These are phyloP conservation scores for Nothomitra cinnamomea DNA, from an alignment of 2,329 filamentous ascomycete genomes.

Conservation along the genomic window DNA sequence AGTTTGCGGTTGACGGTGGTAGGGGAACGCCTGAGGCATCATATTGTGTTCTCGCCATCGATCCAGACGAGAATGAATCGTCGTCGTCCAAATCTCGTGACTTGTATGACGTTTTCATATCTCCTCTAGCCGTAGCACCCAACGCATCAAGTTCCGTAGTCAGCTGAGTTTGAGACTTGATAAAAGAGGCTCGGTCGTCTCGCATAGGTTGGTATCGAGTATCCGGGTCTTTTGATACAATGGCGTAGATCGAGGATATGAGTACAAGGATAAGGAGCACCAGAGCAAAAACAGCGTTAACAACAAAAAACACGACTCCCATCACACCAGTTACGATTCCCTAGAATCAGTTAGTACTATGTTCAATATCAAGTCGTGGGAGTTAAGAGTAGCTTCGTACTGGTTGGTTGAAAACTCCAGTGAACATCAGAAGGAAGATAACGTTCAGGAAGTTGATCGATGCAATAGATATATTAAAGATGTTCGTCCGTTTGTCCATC, in stretches of 20 bases:
- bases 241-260: constrained; percentile 58
- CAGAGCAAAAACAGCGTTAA: constrained; percentile 70
- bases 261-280: constrained; percentile 72
- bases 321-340: constrained; percentile 72
- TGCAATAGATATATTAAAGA: constrained; percentile 86
- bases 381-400: constrained; percentile 26
- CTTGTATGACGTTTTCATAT: constrained; percentile 44
- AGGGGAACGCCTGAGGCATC: constrained; percentile 22
- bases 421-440: constrained; percentile 80
- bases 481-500: constrained; percentile 98
- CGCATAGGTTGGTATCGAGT: constrained; percentile 92
- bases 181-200: constrained; percentile 89
- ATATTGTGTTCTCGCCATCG: constrained; percentile 29
- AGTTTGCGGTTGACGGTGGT: constrained; percentile 15
- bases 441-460: constrained; percentile 81
- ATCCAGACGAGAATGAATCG: constrained; percentile 46
- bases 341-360: constrained; percentile 18
- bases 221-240: constrained; percentile 87
- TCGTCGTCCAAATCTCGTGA: constrained; percentile 55
- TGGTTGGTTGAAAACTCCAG: constrained; percentile 69
- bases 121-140: constrained; percentile 74
- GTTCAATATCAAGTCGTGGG: not conserved
- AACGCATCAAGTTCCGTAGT: constrained; percentile 82
- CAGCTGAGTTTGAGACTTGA: constrained; percentile 83
- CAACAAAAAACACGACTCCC: constrained; percentile 75